These are phyloP conservation scores for Chlorokybus atmophyticus DNA, from an alignment of 139 green algal genomes.

Conservation along the genomic window DNA sequence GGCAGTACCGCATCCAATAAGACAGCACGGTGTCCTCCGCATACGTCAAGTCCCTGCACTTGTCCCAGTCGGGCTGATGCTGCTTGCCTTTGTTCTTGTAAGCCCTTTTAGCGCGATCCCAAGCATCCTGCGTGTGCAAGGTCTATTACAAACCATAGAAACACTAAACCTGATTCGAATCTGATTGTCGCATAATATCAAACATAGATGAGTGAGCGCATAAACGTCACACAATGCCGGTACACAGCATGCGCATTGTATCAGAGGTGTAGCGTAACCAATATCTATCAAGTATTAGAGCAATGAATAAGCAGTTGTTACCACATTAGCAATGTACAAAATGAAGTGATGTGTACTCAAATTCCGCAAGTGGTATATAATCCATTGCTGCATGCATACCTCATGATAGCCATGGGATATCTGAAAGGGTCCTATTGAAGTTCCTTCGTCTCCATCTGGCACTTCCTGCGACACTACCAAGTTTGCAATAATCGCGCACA, in stretches of 20 bases:
- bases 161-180: too few relatives aligned
- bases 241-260: too few relatives aligned
- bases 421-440: conserved; percentile 12
- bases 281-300: background rate
- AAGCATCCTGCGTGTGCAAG: too few relatives aligned
- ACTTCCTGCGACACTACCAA: too few relatives aligned
- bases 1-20: conserved; percentile 18
- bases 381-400: background rate
- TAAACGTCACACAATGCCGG: too few relatives aligned
- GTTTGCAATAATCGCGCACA: too few relatives aligned
- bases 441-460: conserved; percentile 12
- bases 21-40: conserved; percentile 14
- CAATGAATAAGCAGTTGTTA: background rate
- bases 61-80: background rate
- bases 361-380: background rate
- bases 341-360: background rate
- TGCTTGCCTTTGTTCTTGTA: background rate
- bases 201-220: too few relatives aligned
- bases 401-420: conserved; percentile 8
- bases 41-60: conserved; percentile 7
- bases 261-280: too few relatives aligned
- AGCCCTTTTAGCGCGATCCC: background rate
- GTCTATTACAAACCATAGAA: too few relatives aligned
- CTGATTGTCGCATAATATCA: too few relatives aligned
- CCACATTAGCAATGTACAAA: background rate